These are phyloP conservation scores for Coniochaeta sp. DNA, from an alignment of 2,329 filamentous ascomycete species.

Conservation along the genomic window DNA sequence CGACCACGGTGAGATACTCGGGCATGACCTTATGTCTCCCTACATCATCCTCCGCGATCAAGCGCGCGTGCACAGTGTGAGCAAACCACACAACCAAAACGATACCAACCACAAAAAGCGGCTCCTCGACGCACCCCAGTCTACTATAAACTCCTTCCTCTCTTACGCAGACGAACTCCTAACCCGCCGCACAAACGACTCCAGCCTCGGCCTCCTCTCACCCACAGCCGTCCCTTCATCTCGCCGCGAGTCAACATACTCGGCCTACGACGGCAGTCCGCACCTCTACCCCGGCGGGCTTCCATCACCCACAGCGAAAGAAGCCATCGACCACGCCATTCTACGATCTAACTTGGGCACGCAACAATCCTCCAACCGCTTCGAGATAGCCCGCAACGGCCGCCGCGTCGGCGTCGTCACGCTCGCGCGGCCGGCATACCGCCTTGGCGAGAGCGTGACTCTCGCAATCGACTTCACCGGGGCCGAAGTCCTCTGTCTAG, in stretches of 20 bases:
- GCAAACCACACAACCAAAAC: slow-evolving; percentile 20
- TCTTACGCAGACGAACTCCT: slow-evolving; percentile 71
- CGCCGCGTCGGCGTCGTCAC: slow-evolving; percentile 85
- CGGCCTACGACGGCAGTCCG: slow-evolving; percentile 9
- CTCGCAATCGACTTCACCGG: slow-evolving; percentile 77
- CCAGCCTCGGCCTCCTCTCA: slow-evolving; percentile 57
- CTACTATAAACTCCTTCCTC: slow-evolving; percentile 60
- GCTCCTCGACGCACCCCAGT: slow-evolving; percentile 19
- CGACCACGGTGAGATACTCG: slow-evolving; percentile 76
- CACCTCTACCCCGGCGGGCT: neutral
- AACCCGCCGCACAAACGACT: slow-evolving; percentile 45
- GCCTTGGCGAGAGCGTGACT: slow-evolving; percentile 79
- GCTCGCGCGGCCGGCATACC: slow-evolving; percentile 79
- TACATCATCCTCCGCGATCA: slow-evolving; percentile 84
- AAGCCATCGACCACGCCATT: slow-evolving; percentile 87
- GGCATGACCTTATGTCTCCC: slow-evolving; percentile 89
- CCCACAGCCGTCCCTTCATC: slow-evolving; percentile 53
- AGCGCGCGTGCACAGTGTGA: slow-evolving; percentile 55
- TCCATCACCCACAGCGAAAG: slow-evolving; percentile 58
- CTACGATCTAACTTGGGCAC: slow-evolving; percentile 68
- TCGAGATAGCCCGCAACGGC: slow-evolving; percentile 91
- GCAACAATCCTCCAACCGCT: slow-evolving; percentile 82
- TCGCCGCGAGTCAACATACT: slow-evolving; percentile 41
- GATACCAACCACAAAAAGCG: slow-evolving; percentile 13
- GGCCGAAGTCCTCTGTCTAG: slow-evolving; percentile 75